phyloP scores from a whole-genome alignment of 768 basidiomycete species.

The Serpula lacrymans region DNA sequence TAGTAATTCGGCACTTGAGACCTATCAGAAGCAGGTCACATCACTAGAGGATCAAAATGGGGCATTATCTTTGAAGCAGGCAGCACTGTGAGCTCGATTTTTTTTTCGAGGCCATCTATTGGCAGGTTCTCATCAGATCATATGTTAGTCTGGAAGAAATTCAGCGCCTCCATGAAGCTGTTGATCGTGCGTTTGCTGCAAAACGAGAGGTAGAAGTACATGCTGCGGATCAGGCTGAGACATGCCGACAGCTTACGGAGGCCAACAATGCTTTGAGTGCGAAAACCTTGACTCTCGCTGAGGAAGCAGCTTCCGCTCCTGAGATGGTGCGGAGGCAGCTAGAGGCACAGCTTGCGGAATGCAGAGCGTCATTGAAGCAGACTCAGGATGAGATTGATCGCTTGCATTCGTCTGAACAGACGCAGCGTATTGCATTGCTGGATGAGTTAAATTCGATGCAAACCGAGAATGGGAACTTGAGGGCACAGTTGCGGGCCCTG shows the following conservation, averaged over 20 bases:
- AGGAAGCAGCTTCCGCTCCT: conserved; percentile 33
- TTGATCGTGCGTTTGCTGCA: conserved; percentile 59
- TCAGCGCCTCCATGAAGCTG: conserved; percentile 50
- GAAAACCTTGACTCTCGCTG: conserved; percentile 50
- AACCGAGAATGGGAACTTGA: conserved; percentile 68
- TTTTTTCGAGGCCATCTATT: not conserved
- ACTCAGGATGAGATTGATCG: conserved; percentile 68
- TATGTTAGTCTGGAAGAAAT: conserved; percentile 62
- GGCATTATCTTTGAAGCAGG: conserved; percentile 46
- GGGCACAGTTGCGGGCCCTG: conserved; percentile 64
- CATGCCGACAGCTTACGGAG: conserved; percentile 67
- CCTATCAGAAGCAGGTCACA: conserved; percentile 86
- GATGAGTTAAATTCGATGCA: conserved; percentile 87
- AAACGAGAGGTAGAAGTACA: conserved; percentile 68
- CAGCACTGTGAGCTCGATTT: conserved; percentile 47
- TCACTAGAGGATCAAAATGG: conserved; percentile 75
- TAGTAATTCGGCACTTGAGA: conserved; percentile 73
- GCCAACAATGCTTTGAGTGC: conserved; percentile 78
- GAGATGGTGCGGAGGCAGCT: conserved; percentile 58
- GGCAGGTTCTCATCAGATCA: conserved; percentile 2
- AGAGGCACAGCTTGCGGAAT: conserved; percentile 60
- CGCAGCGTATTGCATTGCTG: conserved; percentile 77
- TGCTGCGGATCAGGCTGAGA: conserved; percentile 72
- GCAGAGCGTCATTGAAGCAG: conserved; percentile 55
- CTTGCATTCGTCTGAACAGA: conserved; percentile 70